phyloP scores from a whole-genome alignment of 163 green algal species.

The Trebouxiophyceae sp. region DNA sequence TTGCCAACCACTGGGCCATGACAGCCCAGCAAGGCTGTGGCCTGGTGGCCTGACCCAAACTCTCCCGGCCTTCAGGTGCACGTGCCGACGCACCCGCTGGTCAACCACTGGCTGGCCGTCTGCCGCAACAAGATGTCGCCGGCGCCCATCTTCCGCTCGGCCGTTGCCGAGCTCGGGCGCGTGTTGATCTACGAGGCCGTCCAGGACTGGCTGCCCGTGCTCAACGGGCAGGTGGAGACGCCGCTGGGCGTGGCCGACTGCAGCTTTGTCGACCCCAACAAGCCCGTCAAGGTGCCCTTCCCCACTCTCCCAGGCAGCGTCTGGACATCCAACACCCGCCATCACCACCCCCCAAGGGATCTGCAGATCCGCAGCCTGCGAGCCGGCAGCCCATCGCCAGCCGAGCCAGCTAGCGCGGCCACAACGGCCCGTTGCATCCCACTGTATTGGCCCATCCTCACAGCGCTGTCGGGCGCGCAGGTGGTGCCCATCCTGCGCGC shows the following conservation, averaged over 20 bases:
- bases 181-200: conserved; percentile 78
- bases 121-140: conserved; percentile 76
- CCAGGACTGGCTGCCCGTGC: conserved; percentile 73
- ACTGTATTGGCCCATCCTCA: no score
- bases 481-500: conserved; percentile 86
- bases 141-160: conserved; percentile 71
- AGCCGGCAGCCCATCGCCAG: no score
- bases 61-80: conserved; percentile 58
- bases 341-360: no score
- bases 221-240: conserved; percentile 61
- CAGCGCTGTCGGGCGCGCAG: conserved; percentile 34
- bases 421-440: no score
- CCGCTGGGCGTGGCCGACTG: conserved; percentile 61
- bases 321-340: no score
- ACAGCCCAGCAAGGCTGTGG: no score
- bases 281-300: conserved; percentile 54
- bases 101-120: conserved; percentile 94
- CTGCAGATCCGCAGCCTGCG: no score
- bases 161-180: conserved; percentile 80
- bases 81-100: conserved; percentile 91
- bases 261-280: conserved; percentile 57
- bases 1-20: no score
- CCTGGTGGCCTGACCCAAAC: not conserved
- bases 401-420: no score
- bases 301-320: no score